Evolutionary conservation across 1,139 yeast species (phyloP).

Genomic region (Scheffersomyces segobiensis): DNA sequence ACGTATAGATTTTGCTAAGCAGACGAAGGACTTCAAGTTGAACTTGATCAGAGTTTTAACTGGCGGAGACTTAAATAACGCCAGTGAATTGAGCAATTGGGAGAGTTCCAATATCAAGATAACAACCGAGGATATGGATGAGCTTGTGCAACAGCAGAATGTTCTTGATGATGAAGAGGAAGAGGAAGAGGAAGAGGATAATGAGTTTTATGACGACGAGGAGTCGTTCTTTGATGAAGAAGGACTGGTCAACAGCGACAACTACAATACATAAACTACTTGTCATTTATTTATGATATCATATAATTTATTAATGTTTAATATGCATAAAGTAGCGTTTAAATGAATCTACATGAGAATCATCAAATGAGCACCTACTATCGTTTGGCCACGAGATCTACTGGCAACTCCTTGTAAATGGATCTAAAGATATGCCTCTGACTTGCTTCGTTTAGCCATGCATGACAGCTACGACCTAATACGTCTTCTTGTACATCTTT

Average conservation of each 20-base stretch:
- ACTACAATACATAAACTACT: not conserved
- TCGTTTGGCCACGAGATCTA: not conserved
- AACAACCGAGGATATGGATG: conserved; percentile 20
- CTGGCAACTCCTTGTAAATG: not conserved
- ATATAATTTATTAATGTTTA: not conserved
- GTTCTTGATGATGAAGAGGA: conserved; percentile 10
- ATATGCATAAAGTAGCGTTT: conserved; percentile 4
- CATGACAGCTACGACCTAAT: too few relatives aligned
- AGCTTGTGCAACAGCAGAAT: conserved; percentile 6
- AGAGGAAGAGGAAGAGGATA: conserved; percentile 14
- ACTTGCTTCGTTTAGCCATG: not conserved
- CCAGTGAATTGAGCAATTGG: conserved; percentile 39
- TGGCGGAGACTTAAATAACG: conserved; percentile 46
- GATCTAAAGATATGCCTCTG: not conserved
- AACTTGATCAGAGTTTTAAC: conserved; percentile 63
- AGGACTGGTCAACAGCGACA: conserved; percentile 7
- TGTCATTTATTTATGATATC: not conserved
- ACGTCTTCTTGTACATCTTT: too few relatives aligned
- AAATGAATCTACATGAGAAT: not conserved
- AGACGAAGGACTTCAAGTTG: conserved; percentile 50
- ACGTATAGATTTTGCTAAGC: conserved; percentile 45
- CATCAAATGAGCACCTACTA: not conserved
- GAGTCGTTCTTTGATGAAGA: conserved; percentile 11
- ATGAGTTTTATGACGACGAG: conserved; percentile 15
- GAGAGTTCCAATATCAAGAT: conserved; percentile 32